Conservation (phyloP, 768 basidiomycete species). For the Imleria badia region DNA sequence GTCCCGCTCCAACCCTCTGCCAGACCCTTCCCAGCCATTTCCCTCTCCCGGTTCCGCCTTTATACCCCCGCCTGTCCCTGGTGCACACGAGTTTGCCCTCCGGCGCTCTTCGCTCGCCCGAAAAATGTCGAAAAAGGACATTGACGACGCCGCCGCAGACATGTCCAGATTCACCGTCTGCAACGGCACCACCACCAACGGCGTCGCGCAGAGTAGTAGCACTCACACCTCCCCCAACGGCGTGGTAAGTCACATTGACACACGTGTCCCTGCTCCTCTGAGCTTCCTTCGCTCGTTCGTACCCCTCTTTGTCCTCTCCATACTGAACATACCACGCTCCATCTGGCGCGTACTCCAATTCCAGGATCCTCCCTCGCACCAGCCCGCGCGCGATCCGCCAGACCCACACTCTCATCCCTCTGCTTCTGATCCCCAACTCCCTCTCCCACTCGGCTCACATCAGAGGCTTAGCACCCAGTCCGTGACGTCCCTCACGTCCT, state of each 20-base stretch:
- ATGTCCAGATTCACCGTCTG: background rate
- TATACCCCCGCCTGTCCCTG: conserved; percentile 64
- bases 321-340: conserved; percentile 31
- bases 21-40: conserved; percentile 45
- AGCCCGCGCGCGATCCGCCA: conserved; percentile 37
- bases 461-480: conserved; percentile 27
- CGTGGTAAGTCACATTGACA: conserved; percentile 28
- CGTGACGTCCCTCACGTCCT: conserved; percentile 39
- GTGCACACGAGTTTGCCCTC: conserved; percentile 66
- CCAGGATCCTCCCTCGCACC: conserved; percentile 34
- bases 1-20: conserved; percentile 2
- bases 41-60: conserved; percentile 70
- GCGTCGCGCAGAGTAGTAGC: background rate
- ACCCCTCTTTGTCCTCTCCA: conserved; percentile 25
- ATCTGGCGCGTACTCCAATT: conserved; percentile 26
- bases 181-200: conserved; percentile 1
- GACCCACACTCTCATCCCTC: background rate
- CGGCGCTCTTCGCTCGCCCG: conserved; percentile 29
- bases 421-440: conserved; percentile 1
- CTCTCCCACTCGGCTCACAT: background rate
- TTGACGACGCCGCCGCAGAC: conserved; percentile 6
- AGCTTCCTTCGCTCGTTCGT: conserved; percentile 26
- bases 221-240: conserved; percentile 12
- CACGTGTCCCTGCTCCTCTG: conserved; percentile 18
- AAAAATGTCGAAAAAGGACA: conserved; percentile 26